Base-by-base conservation (phyloP, 345 rosid genomes). In the Eucalyptus urophylla region DNA sequence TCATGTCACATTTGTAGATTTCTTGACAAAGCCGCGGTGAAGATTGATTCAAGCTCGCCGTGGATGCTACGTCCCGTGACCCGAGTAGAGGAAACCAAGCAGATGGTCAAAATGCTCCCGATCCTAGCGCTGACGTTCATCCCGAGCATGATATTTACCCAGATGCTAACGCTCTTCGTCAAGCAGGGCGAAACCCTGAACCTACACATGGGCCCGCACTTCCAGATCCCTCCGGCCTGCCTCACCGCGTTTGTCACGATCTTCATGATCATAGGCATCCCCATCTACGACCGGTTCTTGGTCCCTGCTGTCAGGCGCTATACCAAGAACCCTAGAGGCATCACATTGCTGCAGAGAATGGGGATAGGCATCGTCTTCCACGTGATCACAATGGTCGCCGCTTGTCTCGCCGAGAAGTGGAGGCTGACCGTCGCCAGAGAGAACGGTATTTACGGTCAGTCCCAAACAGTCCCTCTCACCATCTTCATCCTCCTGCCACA, bases 311-410 rank as follows among this genome's bases (percentile, higher is more conserved):
- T 91, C 22, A 90, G 92, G 72, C 91, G 90, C 49, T 90, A 92
- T 91, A 95, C 99, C 0, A 91, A 92, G 44, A 96, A 96, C 87
- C 99, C 97, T 1, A 92, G 99, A 91, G 98, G 98, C 24, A 90
- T 97, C 87, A 94, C 98, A 24, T 54, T 96, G 91, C 95, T 96
- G 37, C 98, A 96, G 86, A 93, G 99, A 88, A 94, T 96, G 95
- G 98, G 96, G 76, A 92, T 92, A 3, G 99, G 99, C 17, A 69
- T 96, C 10, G 7, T 93, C 81, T 29, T 96, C 80, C 97, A 96
- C 12, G 56, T 93, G 27, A 25, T 92, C 7, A 91, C 94, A 86
- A 95, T 96, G 99, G 44, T 93, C 49, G 72, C 80, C 2, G 96
- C 98, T 87, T 94, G 90, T 51, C 45, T 95, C 6, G 92, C 87